Percentiles rank a stretch among this genome's conserved stretches.
Conservation (phyloP, 495 filamentous ascomycete genomes). For the Oleoguttula mirabilis region DNA sequence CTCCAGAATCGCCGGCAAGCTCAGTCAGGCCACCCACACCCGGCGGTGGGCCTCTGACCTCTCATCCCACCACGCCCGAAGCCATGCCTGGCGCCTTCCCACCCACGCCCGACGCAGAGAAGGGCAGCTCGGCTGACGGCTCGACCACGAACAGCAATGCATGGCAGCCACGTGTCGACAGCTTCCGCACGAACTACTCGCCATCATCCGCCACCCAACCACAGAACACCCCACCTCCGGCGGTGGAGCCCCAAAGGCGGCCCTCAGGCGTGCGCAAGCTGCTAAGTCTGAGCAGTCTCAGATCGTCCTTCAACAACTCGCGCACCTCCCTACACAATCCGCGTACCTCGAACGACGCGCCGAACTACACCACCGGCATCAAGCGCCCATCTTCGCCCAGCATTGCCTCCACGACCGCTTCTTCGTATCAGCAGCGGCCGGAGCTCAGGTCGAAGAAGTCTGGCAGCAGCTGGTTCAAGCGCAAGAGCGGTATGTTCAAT, state of each 20-base stretch:
- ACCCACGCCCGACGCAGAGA: slow-evolving; percentile 4
- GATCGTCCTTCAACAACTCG: slow-evolving; percentile 19
- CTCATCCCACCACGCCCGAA: slow-evolving; percentile 29
- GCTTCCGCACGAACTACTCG: slow-evolving; percentile 14
- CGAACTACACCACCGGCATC: not conserved
- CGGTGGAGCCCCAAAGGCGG: slow-evolving; percentile 14
- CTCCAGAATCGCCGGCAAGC: slow-evolving; percentile 16
- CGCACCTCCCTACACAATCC: slow-evolving; percentile 10
- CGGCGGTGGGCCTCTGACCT: slow-evolving; percentile 30
- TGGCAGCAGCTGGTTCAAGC: slow-evolving; percentile 19
- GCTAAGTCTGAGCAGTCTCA: slow-evolving; percentile 17
- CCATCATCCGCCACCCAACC: slow-evolving; percentile 19
- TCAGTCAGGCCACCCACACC: slow-evolving; percentile 27
- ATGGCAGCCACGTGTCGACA: slow-evolving; percentile 3
- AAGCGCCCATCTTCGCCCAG: slow-evolving; percentile 12
- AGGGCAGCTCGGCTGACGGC: not conserved
- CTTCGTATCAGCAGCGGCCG: slow-evolving; percentile 1
- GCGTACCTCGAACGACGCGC: not conserved
- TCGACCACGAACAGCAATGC: slow-evolving; percentile 2
- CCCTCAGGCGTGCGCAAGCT: slow-evolving; percentile 27
- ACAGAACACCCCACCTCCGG: not conserved
- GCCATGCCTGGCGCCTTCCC: slow-evolving; percentile 9
- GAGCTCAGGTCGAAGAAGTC: slow-evolving; percentile 11
- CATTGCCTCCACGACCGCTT: slow-evolving; percentile 5
- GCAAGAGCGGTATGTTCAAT: slow-evolving; percentile 26